A percentile compares a stretch with the other conserved stretches of the same genome.
phyloP scores from a whole-genome alignment of 305 asterid genomes.

The Fraxinus paxiana region DNA sequence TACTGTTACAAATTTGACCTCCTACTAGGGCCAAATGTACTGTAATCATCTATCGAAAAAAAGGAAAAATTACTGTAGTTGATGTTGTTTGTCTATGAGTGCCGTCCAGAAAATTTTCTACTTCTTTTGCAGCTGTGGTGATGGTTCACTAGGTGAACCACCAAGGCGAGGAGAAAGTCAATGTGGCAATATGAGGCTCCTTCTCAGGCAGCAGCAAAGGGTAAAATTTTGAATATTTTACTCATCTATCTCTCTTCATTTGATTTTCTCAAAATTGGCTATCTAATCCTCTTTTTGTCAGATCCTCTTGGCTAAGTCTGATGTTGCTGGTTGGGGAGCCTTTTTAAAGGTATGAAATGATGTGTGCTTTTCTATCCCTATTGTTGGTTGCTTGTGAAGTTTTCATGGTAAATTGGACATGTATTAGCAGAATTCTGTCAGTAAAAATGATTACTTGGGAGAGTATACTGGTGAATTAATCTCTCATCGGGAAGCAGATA shows the following conservation, averaged over 20 bases:
- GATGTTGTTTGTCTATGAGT: background rate
- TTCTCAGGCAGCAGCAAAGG: conserved; percentile 91
- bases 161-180: conserved; percentile 86
- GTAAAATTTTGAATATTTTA: conserved; percentile 36
- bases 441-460: conserved; percentile 91
- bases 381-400: conserved; percentile 7
- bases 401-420: conserved; percentile 7
- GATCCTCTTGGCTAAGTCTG: conserved; percentile 87
- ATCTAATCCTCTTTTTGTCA: conserved; percentile 22
- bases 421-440: conserved; percentile 64
- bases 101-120: conserved; percentile 10
- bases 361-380: background rate
- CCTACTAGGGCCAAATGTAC: background rate
- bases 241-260: conserved; percentile 7
- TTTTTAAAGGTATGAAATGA: conserved; percentile 65
- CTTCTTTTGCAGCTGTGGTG: conserved; percentile 79
- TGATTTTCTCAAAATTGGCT: conserved; percentile 5
- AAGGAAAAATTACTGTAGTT: background rate
- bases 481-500: conserved; percentile 97
- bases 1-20: background rate
- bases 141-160: conserved; percentile 76
- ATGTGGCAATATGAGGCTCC: conserved; percentile 97
- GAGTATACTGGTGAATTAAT: conserved; percentile 96
- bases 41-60: background rate
- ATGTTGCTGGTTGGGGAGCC: conserved; percentile 99